Base-by-base conservation (phyloP, 768 basidiomycete genomes). In the Suillus ampliporus region DNA sequence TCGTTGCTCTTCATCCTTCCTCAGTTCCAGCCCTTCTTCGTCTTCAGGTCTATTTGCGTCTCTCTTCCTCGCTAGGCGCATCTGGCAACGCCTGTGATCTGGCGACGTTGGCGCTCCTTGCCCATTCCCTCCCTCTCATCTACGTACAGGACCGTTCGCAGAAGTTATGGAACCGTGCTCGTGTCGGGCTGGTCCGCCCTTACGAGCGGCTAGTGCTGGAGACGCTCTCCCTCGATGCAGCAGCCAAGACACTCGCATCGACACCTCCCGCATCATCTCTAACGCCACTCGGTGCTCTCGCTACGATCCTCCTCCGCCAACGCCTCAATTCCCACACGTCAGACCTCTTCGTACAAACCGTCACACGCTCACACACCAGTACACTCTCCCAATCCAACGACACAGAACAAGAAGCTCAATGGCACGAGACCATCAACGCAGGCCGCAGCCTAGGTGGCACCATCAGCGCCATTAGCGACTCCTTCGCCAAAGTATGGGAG, bases 391-490 rank as follows among this genome's bases (percentile, higher is more conserved):
- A 61, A 31, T 68, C 69, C 58, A 68, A 61, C 4, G 59, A 66
- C n/a, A 62, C 68, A 66, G 64, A 71, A 40, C 64, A 69, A 63
- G 65, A 64, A n/a, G 73, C 76, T 43, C 82, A 82, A 65, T 79
- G 82, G 72, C 72, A 75, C 58, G 76, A 74, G 37, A 86, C 87
- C 0, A 72, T 91, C 43, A 83, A 84, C 8, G 85, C 85, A 28
- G 88, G 89, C 23, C 80, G 80, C 51, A 85, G 86, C 59, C 82
- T 93, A 7, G 89, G 90, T 3, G 90, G 89, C 1, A 69, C 72
- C 13, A 81, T 86, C 0, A 82, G 80, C 4, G 75, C 81, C 58
- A 77, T 92, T 17, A 89, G 84, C 1, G 77, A 80, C 65, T 69
- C 76, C 7, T 77, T 92, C 34, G 89, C 90, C 72, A 78, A 82